Percentiles rank a stretch among this genome's conserved stretches.
Evolutionary conservation across 495 filamentous ascomycete species (phyloP).

Genomic region (Pseudotulostoma volvatum): DNA sequence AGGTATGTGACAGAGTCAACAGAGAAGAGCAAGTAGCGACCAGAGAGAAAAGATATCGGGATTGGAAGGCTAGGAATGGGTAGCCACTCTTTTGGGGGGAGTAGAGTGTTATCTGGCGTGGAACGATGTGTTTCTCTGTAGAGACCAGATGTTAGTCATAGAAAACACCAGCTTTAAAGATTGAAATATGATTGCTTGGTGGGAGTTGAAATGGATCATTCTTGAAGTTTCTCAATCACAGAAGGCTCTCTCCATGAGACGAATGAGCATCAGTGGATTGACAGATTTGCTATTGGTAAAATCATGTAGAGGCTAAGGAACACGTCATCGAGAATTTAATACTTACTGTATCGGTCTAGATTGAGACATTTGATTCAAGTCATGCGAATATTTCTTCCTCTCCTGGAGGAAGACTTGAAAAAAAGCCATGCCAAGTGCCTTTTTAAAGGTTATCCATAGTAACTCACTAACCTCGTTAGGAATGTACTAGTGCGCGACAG

Average conservation of each 20-base stretch:
- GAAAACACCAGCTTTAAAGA: no score
- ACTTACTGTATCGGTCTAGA: no score
- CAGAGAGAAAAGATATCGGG: conserved; percentile 66
- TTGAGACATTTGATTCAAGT: no score
- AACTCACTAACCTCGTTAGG: no score
- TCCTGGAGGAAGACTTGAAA: no score
- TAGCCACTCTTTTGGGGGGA: conserved; percentile 18
- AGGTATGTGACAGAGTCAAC: conserved; percentile 66
- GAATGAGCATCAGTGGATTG: conserved; percentile 64
- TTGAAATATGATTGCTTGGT: conserved; percentile 1
- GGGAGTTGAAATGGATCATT: conserved; percentile 18
- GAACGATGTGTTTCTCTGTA: no score
- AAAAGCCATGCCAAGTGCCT: neutral
- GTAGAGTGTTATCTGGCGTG: no score
- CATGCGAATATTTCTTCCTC: no score
- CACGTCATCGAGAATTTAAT: no score
- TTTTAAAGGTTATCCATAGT: no score
- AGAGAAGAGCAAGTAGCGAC: conserved; percentile 80
- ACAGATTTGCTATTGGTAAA: conserved; percentile 66
- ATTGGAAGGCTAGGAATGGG: conserved; percentile 38
- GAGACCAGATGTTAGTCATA: no score
- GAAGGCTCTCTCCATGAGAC: conserved; percentile 27
- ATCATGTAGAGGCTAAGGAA: conserved; percentile 39
- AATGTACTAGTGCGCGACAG: no score
- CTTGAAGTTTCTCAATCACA: conserved; percentile 34